Conservation (phyloP, 2,329 filamentous ascomycete genomes). For the Trichoderma sp. region DNA sequence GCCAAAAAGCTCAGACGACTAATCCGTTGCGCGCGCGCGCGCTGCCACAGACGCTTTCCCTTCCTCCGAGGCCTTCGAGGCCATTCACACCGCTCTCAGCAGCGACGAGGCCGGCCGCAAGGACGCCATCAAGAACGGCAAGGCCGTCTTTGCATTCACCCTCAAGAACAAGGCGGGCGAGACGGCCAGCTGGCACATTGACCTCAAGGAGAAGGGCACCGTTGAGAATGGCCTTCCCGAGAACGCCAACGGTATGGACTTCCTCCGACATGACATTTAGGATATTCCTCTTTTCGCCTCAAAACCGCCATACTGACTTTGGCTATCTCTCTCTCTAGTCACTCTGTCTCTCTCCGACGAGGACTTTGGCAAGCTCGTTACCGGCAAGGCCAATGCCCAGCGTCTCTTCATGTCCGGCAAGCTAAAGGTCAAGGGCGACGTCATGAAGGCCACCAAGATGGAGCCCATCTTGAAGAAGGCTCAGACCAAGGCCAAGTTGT, state of each 20-base stretch:
- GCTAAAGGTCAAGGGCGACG: constrained; percentile 96
- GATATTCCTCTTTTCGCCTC: constrained; percentile 25
- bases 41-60: constrained; percentile 75
- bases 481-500: constrained; percentile 82
- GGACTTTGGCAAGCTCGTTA: constrained; percentile 82
- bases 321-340: constrained; percentile 56
- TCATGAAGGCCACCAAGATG: constrained; percentile 98
- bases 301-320: background rate
- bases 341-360: constrained; percentile 83
- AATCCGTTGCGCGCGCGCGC: background rate
- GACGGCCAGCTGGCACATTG: constrained; percentile 88
- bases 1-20: constrained; percentile 7
- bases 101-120: constrained; percentile 73
- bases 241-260: constrained; percentile 76
- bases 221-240: constrained; percentile 77
- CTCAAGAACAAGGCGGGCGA: constrained; percentile 85
- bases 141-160: constrained; percentile 86
- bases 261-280: background rate
- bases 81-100: constrained; percentile 74
- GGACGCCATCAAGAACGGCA: constrained; percentile 86
- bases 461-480: constrained; percentile 91
- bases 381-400: constrained; percentile 92
- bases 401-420: constrained; percentile 97
- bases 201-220: constrained; percentile 86
- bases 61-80: constrained; percentile 87